Evolutionary conservation across 345 rosid species (phyloP).

Genomic region (Physaria fendleri): DNA sequence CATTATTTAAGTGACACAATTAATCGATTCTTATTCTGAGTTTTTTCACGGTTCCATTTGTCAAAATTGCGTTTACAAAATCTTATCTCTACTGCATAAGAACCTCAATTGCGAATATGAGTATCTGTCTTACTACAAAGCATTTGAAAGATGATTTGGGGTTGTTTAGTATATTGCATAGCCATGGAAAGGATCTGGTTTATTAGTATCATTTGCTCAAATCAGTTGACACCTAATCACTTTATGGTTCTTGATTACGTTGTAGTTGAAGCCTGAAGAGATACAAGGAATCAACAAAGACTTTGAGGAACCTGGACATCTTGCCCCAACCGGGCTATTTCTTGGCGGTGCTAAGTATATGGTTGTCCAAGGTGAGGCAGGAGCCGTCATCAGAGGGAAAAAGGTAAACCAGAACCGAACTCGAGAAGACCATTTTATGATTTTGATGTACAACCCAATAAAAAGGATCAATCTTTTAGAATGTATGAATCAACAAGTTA

Average conservation of each 20-base stretch:
- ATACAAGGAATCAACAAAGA: constrained; percentile 45
- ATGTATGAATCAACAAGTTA: no score
- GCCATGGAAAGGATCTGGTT: background rate
- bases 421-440: no score
- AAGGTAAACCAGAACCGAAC: no score
- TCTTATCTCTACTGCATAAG: no score
- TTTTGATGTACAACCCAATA: no score
- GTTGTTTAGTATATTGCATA: background rate
- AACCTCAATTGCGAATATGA: no score
- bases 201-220: no score
- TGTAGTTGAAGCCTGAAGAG: constrained; percentile 63
- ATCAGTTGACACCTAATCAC: background rate
- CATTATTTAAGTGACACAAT: no score
- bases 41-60: no score
- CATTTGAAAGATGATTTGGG: constrained; percentile 1
- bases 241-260: background rate
- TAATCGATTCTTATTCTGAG: background rate
- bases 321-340: constrained; percentile 72
- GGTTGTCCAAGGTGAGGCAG: constrained; percentile 84
- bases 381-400: constrained; percentile 83
- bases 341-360: constrained; percentile 70
- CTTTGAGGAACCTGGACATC: constrained; percentile 60
- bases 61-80: no score
- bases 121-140: no score
- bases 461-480: no score